Evolutionary conservation across 2,329 filamentous ascomycete genomes (phyloP), one percentile per base, ranked within the genome.

Genomic region (Tolypocladium cylindrosporum): DNA sequence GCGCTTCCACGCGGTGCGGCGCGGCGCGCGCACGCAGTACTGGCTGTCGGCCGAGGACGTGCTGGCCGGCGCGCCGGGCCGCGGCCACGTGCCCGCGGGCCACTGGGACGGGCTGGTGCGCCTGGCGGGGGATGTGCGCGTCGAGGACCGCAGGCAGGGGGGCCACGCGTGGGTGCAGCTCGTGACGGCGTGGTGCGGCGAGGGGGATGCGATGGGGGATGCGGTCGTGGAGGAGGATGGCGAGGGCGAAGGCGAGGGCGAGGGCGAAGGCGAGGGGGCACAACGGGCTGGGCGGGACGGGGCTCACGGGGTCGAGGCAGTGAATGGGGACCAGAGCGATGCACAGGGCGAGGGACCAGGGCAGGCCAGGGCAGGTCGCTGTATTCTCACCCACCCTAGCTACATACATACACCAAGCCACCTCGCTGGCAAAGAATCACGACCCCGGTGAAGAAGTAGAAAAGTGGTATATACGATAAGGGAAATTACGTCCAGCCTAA

Each of bases 21-120:
- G 27, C 24, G 43, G 45, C 27, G 45, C 21, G 24, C 36, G 34
- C 21, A 43, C 61, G 34, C 61, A 62, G 41, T 63, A 62, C 59
- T 63, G 61, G 59, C 55, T 62, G 10, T n/a, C 53, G 1, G 55
- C 60, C 4, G 58, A 56, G 19, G 27, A 50, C 2, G 58, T 63
- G 11, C 56, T 63, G 11, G 31, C 31, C 13, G 62, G 58, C 14
- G 41, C 55, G 34, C 62, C 58, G 4, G 58, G 59, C 13, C 19
- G 53, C 4, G 43, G 51, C 16, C 43, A 55, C 3, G 57, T 63
- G 19, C 61, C 61, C 8, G 0, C 52, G n/a, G 59, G 59, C 4
- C 62, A 63, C 19, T 63, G 62, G 62, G 27, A 57, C n/a, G 51
- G 21, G 24, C 57, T 63, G n/a, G 52, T 58, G 39, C 42, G 52